Evolutionary conservation across 768 basidiomycete species (phyloP).

Genomic region (Russula sp.): DNA sequence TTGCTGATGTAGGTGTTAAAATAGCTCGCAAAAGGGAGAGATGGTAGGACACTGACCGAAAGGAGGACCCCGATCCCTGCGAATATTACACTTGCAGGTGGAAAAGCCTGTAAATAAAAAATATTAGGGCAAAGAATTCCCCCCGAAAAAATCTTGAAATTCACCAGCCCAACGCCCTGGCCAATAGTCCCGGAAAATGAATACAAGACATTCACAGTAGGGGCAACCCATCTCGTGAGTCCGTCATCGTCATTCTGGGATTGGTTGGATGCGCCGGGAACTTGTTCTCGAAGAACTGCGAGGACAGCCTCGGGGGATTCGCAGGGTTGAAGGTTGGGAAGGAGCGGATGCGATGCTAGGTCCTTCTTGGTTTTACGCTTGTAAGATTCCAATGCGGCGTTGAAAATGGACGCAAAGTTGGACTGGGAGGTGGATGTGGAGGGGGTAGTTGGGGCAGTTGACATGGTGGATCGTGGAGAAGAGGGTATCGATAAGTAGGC

Average conservation of each 20-base stretch:
- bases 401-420: background rate
- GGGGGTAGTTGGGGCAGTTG: background rate
- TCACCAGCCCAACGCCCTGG: background rate
- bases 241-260: background rate
- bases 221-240: background rate
- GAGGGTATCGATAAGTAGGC: no score
- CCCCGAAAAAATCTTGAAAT: background rate
- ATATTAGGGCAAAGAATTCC: background rate
- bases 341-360: background rate
- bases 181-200: background rate
- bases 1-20: no score
- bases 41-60: background rate
- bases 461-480: background rate
- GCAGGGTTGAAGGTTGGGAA: background rate
- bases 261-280: background rate
- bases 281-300: background rate
- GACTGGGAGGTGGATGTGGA: background rate
- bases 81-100: background rate
- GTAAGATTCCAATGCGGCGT: background rate
- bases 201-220: background rate
- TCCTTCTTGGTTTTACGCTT: background rate
- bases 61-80: background rate
- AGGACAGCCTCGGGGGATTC: background rate
- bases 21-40: background rate
- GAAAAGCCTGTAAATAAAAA: background rate